These are phyloP conservation scores for Dictyostelium brefeldianum DNA, from an alignment of 78 protist species.

Conservation along the genomic window DNA sequence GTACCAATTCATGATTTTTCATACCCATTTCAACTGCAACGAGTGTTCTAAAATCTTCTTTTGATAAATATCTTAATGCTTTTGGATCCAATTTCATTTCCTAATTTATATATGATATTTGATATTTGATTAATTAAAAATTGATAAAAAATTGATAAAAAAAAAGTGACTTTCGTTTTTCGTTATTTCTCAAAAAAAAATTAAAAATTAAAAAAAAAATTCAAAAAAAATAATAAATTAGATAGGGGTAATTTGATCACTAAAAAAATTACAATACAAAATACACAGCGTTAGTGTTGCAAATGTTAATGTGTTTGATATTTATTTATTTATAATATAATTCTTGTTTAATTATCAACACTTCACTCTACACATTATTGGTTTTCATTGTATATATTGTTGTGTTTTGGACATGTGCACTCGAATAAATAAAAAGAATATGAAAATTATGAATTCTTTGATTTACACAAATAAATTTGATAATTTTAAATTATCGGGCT, in stretches of 20 bases:
- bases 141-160: neutral
- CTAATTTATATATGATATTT: neutral
- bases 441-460: too few relatives aligned
- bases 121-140: neutral
- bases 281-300: too few relatives aligned
- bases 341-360: too few relatives aligned
- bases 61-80: conserved; percentile 89
- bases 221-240: neutral
- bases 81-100: conserved; percentile 84
- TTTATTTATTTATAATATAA: too few relatives aligned
- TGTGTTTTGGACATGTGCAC: too few relatives aligned
- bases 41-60: conserved; percentile 95
- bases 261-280: too few relatives aligned
- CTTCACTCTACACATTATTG: too few relatives aligned
- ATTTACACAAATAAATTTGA: too few relatives aligned
- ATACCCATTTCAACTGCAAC: conserved; percentile 96
- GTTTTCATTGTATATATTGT: too few relatives aligned
- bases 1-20: conserved; percentile 97
- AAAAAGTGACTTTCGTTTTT: neutral
- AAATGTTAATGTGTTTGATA: too few relatives aligned
- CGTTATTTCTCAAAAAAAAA: neutral
- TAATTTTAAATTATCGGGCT: too few relatives aligned
- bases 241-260: neutral
- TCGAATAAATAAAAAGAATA: too few relatives aligned
- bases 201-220: neutral